A percentile compares a stretch with the other conserved stretches of the same genome.
Conservation (phyloP, 108 stramenopile genomes). For the Discostella stelligeroides region DNA sequence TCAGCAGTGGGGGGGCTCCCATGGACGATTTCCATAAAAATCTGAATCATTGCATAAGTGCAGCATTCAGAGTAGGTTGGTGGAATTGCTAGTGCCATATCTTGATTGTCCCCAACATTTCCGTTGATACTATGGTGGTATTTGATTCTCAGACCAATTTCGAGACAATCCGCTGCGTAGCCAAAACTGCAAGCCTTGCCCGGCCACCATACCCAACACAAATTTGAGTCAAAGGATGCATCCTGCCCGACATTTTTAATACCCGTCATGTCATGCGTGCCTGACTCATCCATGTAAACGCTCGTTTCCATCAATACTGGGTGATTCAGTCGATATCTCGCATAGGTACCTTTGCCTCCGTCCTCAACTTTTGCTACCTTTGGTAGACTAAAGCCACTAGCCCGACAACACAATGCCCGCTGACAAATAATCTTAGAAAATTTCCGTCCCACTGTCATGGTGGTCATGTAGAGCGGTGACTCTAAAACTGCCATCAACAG, state of each 20-base stretch:
- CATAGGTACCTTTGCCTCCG: background rate
- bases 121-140: conserved; percentile 35
- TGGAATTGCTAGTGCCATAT: conserved; percentile 1
- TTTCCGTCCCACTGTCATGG: conserved; percentile 83
- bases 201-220: conserved; percentile 74
- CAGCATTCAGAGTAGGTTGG: conserved; percentile 22
- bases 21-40: conserved; percentile 29
- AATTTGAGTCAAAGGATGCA: conserved; percentile 77
- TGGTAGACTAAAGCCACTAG: conserved; percentile 27
- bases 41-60: conserved; percentile 16
- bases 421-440: conserved; percentile 66
- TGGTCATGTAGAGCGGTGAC: conserved; percentile 59
- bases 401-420: conserved; percentile 85
- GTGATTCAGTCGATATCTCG: conserved; percentile 60
- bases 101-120: conserved; percentile 10
- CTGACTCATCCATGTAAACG: conserved; percentile 82
- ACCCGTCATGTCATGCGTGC: conserved; percentile 56
- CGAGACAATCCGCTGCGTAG: conserved; percentile 59
- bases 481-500: conserved; percentile 65
- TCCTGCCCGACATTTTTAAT: conserved; percentile 65
- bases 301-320: conserved; percentile 82
- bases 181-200: conserved; percentile 13
- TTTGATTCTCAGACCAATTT: conserved; percentile 45
- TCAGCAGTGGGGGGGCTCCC: background rate
- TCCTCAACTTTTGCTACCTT: conserved; percentile 5